These are phyloP conservation scores for Hemileia vastatrix DNA, from an alignment of 1,284 basidiomycete genomes.

Conservation along the genomic window DNA sequence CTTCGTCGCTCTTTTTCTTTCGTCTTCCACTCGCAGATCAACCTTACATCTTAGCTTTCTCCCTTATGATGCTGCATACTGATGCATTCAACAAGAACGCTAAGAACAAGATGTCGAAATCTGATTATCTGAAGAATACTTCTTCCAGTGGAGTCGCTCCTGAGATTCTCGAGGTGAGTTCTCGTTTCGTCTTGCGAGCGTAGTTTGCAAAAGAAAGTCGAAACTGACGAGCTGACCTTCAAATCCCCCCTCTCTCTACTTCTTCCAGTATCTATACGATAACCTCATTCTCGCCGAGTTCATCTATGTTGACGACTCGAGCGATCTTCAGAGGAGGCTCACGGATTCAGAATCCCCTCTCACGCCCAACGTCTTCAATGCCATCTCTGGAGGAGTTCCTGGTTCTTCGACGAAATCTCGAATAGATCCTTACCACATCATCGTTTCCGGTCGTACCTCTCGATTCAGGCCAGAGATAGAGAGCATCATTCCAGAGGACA, in stretches of 20 bases:
- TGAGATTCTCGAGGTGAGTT: constrained; percentile 70
- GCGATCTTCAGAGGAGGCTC: too few species aligned
- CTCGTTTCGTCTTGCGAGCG: constrained; percentile 10
- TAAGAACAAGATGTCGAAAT: constrained; percentile 86
- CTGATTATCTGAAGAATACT: constrained; percentile 83
- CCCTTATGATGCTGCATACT: constrained; percentile 96
- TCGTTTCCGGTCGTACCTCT: not conserved
- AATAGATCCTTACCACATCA: constrained; percentile 4
- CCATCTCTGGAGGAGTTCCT: constrained; percentile 22
- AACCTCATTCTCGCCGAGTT: constrained; percentile 91
- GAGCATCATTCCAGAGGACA: constrained; percentile 31
- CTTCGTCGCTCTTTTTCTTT: not conserved
- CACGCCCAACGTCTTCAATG: constrained; percentile 16
- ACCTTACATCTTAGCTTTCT: constrained; percentile 92
- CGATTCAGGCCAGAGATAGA: constrained; percentile 31
- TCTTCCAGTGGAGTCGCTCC: constrained; percentile 54
- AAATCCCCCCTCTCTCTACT: constrained; percentile 5
- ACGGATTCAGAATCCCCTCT: constrained; percentile 27
- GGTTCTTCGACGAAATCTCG: constrained; percentile 16
- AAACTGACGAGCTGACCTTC: constrained; percentile 3
- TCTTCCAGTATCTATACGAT: constrained; percentile 77
- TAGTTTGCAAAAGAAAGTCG: not conserved
- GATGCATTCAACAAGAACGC: constrained; percentile 97
- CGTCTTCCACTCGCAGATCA: constrained; percentile 60
- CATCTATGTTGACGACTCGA: constrained; percentile 93